phyloP scores from a whole-genome alignment of 306 rosid species.

The Corylus avellana region DNA sequence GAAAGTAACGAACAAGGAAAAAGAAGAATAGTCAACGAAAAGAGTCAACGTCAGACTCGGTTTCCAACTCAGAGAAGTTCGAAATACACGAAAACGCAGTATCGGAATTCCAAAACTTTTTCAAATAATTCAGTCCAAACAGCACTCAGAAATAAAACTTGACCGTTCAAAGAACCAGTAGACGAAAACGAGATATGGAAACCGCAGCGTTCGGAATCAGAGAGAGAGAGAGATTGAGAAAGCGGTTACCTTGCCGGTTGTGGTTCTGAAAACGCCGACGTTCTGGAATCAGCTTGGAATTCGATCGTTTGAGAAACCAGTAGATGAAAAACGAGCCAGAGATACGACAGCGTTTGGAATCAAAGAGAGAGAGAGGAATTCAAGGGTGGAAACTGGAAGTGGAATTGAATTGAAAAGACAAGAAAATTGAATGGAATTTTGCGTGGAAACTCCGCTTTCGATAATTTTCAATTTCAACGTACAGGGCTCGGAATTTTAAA shows the following conservation, averaged over 20 bases:
- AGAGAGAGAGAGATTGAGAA: neutral
- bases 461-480: too few species aligned
- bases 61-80: neutral
- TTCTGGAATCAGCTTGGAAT: constrained; percentile 8
- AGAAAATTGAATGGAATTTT: constrained; percentile 4
- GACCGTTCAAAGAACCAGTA: neutral
- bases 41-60: constrained; percentile 6
- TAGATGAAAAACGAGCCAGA: neutral
- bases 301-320: neutral
- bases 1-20: neutral
- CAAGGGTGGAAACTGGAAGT: neutral
- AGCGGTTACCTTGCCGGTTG: neutral
- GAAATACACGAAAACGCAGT: neutral
- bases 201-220: neutral
- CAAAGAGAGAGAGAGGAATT: neutral
- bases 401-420: neutral
- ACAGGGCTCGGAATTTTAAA: constrained; percentile 12
- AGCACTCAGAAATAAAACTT: neutral
- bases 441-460: constrained; percentile 32
- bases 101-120: neutral
- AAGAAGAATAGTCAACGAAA: constrained; percentile 12
- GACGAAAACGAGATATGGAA: neutral
- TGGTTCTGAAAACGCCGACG: constrained; percentile 11
- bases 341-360: neutral
- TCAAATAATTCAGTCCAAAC: neutral